Evolutionary conservation across 2,329 filamentous ascomycete genomes (phyloP), one percentile per base, ranked within the genome.

Genomic region (Talaromyces islandicus): DNA sequence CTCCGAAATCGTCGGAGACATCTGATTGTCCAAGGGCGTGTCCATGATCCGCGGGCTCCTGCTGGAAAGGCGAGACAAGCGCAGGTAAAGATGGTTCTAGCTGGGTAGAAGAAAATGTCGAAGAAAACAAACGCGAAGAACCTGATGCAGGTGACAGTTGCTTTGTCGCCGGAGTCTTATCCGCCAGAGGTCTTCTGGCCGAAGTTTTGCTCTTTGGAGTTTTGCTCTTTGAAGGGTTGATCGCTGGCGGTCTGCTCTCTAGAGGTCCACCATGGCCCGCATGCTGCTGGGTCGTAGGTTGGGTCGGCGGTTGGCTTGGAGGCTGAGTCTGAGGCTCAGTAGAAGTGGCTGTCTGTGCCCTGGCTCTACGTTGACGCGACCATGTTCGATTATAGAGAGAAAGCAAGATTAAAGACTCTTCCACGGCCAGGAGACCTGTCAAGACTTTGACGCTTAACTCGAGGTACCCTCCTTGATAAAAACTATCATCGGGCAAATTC

Each of bases 361-460:
- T 50, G 9, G n/a, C 1, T 11, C 2, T 53, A 29, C 27, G 12
- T 38, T 59, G 46, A 27, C 24, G 54, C 25, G 57, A 27, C n/a
- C 46, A 25, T 7, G 55, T 32, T 21, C 59, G 62, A 10, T 60
- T 66, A 53, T 69, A 70, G 30, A 70, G 59, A 17, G 69, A 57
- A 41, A 57, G 41, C 41, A 60, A 25, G 9, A 66, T 66, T 55
- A 76, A 59, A n/a, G 68, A 65, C 58, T 78, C 75, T 54, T 77
- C 75, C 4, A 69, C 68, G 17, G 67, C 66, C 71, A 77, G 76
- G 43, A 77, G 75, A 19, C 70, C 62, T 53, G 76, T 64, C 30
- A 77, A 68, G 17, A 71, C 63, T 59, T 74, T 74, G 21, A 74
- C 74, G 56, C 74, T 75, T 54, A 70, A 67, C 58, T 77, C 73